Conservation (phyloP, 768 basidiomycete genomes). For the Piloderma croceum region DNA sequence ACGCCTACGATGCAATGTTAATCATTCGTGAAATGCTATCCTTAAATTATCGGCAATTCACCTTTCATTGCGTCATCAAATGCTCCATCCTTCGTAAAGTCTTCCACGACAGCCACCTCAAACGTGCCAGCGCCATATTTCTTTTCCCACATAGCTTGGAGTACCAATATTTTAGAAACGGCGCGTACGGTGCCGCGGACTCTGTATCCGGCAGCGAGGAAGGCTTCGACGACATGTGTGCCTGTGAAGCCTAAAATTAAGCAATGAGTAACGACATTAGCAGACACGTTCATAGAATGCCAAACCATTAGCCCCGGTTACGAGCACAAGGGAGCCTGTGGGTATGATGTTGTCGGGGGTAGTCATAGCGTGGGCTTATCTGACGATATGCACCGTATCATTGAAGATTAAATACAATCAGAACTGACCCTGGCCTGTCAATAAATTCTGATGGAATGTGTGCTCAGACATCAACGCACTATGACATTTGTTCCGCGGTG, state of each 20-base stretch:
- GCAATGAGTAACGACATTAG: too few species aligned
- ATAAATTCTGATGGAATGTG: too few species aligned
- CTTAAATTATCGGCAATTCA: slow-evolving; percentile 16
- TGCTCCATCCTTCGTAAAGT: slow-evolving; percentile 30
- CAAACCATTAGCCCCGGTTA: too few species aligned
- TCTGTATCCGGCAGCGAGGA: slow-evolving; percentile 32
- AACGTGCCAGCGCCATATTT: slow-evolving; percentile 29
- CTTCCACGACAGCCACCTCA: slow-evolving; percentile 32
- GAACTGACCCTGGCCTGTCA: too few species aligned
- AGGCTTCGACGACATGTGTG: slow-evolving; percentile 30
- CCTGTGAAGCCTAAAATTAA: slow-evolving; percentile 36
- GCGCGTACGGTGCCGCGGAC: slow-evolving; percentile 41
- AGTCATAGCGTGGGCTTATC: too few species aligned
- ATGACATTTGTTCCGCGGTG: too few species aligned
- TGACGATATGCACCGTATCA: too few species aligned
- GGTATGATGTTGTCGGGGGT: too few species aligned
- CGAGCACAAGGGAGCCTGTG: background rate
- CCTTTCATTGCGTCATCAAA: slow-evolving; percentile 45
- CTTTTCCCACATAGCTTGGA: slow-evolving; percentile 28
- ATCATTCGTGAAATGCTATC: slow-evolving; percentile 13
- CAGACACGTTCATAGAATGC: too few species aligned
- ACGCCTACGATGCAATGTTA: background rate
- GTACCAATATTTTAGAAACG: slow-evolving; percentile 35
- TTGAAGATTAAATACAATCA: too few species aligned
- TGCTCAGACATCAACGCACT: too few species aligned